phyloP scores from a whole-genome alignment of 257 asterid genomes.

The Osmanthus fragrans region DNA sequence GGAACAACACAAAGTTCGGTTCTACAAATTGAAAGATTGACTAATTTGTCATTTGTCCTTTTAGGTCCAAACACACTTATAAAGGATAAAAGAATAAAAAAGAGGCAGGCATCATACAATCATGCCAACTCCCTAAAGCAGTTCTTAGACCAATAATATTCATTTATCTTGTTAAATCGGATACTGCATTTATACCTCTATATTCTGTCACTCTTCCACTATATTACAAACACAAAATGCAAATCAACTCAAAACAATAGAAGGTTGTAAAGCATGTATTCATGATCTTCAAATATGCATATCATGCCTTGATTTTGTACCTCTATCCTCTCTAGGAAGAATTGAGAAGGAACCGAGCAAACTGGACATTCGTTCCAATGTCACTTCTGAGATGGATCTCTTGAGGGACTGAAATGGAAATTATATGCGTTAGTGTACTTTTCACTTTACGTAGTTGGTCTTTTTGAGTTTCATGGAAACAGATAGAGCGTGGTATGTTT shows the following conservation, averaged over 20 bases:
- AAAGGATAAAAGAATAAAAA: background rate
- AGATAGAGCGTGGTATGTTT: background rate
- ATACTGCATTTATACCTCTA: background rate
- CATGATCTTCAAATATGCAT: conserved; percentile 2
- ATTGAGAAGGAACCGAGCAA: conserved; percentile 67
- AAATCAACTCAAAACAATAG: background rate
- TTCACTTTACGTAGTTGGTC: conserved; percentile 18
- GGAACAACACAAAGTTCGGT: background rate
- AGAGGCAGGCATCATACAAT: background rate
- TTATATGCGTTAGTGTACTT: conserved; percentile 17
- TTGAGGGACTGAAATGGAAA: conserved; percentile 50
- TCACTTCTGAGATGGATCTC: conserved; percentile 78
- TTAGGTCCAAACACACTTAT: background rate
- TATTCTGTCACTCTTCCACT: background rate
- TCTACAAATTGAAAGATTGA: background rate
- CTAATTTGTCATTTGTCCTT: background rate
- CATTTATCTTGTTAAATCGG: background rate
- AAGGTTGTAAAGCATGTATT: conserved; percentile 6
- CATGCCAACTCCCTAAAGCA: background rate
- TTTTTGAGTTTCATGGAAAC: conserved; percentile 7
- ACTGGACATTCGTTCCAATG: conserved; percentile 68
- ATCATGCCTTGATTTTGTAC: conserved; percentile 40
- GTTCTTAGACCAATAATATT: background rate
- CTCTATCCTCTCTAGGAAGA: conserved; percentile 67
- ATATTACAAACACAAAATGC: background rate